A percentile compares a stretch with the other conserved stretches of the same genome.
phyloP scores from a whole-genome alignment of 129 eudicot genomes.

The Saposhnikovia divaricata region DNA sequence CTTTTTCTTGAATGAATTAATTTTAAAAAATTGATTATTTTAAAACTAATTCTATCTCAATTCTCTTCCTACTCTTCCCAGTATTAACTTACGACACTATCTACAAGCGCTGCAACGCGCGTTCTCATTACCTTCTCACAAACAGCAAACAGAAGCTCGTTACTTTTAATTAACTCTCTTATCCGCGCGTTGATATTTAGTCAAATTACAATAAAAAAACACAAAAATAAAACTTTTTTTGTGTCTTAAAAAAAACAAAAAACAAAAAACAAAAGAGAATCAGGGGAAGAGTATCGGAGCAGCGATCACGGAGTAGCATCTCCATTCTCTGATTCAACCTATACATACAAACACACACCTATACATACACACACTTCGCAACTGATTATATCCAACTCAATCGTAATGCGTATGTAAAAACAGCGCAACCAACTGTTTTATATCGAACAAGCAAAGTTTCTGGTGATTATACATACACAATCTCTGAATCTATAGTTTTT shows the following conservation, averaged over 20 bases:
- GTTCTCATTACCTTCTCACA: neutral
- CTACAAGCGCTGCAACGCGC: neutral
- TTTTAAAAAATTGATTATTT: no score
- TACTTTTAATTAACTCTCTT: neutral
- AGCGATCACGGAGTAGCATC: slow-evolving; percentile 47
- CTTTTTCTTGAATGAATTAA: no score
- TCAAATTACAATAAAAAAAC: neutral
- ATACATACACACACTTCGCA: neutral
- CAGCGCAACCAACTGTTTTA: slow-evolving; percentile 3
- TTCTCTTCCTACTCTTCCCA: neutral
- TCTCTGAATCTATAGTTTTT: slow-evolving; percentile 31
- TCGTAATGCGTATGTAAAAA: slow-evolving; percentile 25
- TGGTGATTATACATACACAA: slow-evolving; percentile 9
- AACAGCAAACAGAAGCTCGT: neutral
- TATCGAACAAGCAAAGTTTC: slow-evolving; percentile 22
- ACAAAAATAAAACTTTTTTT: neutral
- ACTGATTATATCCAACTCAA: slow-evolving; percentile 4
- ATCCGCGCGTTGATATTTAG: neutral
- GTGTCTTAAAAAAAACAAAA: slow-evolving; percentile 20
- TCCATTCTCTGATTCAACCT: slow-evolving; percentile 31
- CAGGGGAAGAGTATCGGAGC: slow-evolving; percentile 26
- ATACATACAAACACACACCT: neutral
- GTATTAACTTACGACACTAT: neutral
- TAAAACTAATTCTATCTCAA: no score
- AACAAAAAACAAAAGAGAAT: slow-evolving; percentile 16